Evolutionary conservation across 2,329 filamentous ascomycete genomes (phyloP), one percentile per base, ranked within the genome.

Genomic region (Fusarium concolor): DNA sequence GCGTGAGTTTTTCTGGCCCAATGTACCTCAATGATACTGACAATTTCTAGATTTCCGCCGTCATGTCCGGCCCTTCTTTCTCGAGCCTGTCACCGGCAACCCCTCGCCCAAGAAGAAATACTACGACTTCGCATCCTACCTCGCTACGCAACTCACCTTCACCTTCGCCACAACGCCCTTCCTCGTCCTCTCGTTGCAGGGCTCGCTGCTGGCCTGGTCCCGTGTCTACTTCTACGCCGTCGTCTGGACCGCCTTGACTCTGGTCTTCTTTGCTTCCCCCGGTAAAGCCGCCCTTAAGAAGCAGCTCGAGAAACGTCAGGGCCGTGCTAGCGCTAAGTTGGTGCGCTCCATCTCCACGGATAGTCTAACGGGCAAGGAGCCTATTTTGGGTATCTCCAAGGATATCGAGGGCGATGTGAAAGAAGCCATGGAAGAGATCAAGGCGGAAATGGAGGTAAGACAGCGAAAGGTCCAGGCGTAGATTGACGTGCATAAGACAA

Each of bases 171-270:
- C 90, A 1, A 86, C 90, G 1, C 96, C 96, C 0, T 99, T 99
- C 79, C 86, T 97, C 43, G 83, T 97, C 38, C 90, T 99, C 24
- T 85, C 84, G 22, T 88, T 97, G 68, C 80, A 83, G 18, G 86
- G 89, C 62, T 94, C 91, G 11, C 79, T 96, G 41, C 81, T 84
- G 4, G 90, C 92, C 59, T 99, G 96, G 96, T 81, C 87, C 1
- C 88, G 92, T 41, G 92, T 97, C 35, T 96, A 97, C 81, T 98
- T 94, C 81, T 99, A 96, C 79, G 89, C 87, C 31, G 83, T 96
- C 55, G 76, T 94, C 64, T 90, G 89, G 69, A 91, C 91, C 2
- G 79, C 83, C 11, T 77, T 81, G 1, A 87, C 89, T 18, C 87
- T 94, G 57, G 87, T 83, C 10, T 91, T 97, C 81, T 97, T 98